Conservation (phyloP, 176 grass and related monocot species). For the Musa schizocarpa region DNA sequence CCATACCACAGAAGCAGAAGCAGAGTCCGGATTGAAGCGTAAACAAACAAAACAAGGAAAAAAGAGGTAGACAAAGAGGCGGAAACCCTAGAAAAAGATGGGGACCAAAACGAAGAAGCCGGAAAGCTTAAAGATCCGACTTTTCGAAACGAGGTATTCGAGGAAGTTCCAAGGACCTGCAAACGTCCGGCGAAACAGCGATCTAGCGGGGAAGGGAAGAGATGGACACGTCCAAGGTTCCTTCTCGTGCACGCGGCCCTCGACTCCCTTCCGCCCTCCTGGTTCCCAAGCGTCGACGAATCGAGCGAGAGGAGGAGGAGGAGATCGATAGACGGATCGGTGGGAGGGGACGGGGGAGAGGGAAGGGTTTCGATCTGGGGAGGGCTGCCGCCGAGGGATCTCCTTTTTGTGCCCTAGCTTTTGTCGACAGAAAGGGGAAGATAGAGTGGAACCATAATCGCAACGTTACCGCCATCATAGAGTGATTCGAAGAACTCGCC, state of each 20-base stretch:
- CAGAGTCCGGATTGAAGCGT: not conserved
- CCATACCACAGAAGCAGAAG: not conserved
- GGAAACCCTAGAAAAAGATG: not conserved
- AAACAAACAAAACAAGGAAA: too few relatives aligned
- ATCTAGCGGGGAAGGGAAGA: not conserved
- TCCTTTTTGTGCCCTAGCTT: not conserved
- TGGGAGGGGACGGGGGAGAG: not conserved
- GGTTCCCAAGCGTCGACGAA: not conserved
- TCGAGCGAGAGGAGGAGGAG: not conserved
- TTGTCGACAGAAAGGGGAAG: not conserved
- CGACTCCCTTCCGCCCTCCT: not conserved
- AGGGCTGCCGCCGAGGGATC: not conserved
- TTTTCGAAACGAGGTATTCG: not conserved
- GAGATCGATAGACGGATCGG: not conserved
- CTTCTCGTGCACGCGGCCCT: not conserved
- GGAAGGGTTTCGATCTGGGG: not conserved
- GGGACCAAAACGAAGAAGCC: not conserved
- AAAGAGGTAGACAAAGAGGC: not conserved
- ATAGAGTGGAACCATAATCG: not conserved
- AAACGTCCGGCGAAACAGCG: not conserved
- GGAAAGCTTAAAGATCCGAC: not conserved
- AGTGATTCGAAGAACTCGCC: not conserved
- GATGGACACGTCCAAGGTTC: not conserved
- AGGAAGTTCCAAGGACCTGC: too few relatives aligned
- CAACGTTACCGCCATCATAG: conserved; percentile 5